Conservation (phyloP, 352 stramenopile species). For the Phytophthora uliginosa region DNA sequence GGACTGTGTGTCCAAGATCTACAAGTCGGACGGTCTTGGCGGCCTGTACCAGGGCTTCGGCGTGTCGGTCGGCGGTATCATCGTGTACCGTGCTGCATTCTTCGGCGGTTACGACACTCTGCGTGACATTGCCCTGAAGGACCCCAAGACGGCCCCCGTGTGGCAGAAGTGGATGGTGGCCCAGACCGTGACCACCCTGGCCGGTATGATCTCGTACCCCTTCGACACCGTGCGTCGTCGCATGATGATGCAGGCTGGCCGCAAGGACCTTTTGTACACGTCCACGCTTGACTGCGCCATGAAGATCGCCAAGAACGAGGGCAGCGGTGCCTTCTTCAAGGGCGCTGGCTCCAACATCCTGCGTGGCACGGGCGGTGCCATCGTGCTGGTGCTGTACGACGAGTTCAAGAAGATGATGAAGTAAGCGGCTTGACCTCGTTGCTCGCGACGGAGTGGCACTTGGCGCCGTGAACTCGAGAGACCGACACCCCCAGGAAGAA, state of each 20-base stretch:
- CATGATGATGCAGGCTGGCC: conserved; percentile 99
- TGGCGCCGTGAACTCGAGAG: conserved; percentile 24
- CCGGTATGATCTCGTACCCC: conserved; percentile 97
- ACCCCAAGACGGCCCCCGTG: conserved; percentile 89
- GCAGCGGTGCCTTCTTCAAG: conserved; percentile 98
- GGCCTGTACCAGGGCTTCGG: conserved; percentile 99
- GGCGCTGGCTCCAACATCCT: conserved; percentile 99
- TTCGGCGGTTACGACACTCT: conserved; percentile 99
- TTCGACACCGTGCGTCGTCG: conserved; percentile 97
- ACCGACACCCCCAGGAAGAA: conserved; percentile 38
- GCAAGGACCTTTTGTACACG: conserved; percentile 98
- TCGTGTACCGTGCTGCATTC: conserved; percentile 99
- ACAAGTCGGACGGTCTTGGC: conserved; percentile 90
- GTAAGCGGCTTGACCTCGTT: conserved; percentile 35
- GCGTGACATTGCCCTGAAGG: conserved; percentile 87
- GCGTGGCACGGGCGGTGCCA: conserved; percentile 98
- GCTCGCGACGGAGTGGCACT: conserved; percentile 17
- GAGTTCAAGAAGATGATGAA: conserved; percentile 97
- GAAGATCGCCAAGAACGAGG: conserved; percentile 99
- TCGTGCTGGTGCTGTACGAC: conserved; percentile 99
- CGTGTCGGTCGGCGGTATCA: conserved; percentile 98
- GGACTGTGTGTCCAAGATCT: conserved; percentile 98
- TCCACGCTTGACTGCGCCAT: conserved; percentile 97
- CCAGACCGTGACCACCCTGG: conserved; percentile 92
- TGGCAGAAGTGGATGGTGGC: conserved; percentile 94